phyloP scores from a whole-genome alignment of 352 stramenopile species.

The Globisporangium heterothallicum region DNA sequence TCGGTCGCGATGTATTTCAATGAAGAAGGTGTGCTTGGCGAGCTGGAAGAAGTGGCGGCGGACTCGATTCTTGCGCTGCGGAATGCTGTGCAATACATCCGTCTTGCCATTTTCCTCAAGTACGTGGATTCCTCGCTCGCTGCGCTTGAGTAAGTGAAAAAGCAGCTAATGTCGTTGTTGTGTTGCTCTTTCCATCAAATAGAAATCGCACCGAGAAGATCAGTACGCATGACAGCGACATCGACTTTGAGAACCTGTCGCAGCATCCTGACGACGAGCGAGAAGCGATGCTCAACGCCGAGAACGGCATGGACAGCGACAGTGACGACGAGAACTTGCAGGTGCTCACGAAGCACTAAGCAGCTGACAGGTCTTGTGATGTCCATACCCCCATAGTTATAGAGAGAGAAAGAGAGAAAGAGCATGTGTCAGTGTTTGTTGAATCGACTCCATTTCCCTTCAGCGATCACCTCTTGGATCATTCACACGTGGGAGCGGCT shows the following conservation, averaged over 20 bases:
- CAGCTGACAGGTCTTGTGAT: background rate
- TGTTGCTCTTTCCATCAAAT: background rate
- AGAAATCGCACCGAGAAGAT: constrained; percentile 57
- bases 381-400: constrained; percentile 4
- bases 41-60: constrained; percentile 78
- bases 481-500: constrained; percentile 25
- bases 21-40: constrained; percentile 69
- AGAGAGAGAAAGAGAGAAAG: constrained; percentile 1
- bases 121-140: constrained; percentile 18
- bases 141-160: background rate
- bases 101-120: constrained; percentile 83
- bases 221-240: constrained; percentile 44
- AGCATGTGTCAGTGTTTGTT: background rate
- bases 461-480: too few relatives aligned
- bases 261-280: constrained; percentile 33
- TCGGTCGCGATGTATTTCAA: constrained; percentile 83
- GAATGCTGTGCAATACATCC: constrained; percentile 77
- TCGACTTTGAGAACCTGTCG: constrained; percentile 50
- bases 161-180: background rate
- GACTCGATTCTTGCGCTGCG: constrained; percentile 72
- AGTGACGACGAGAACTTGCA: constrained; percentile 22
- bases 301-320: constrained; percentile 32
- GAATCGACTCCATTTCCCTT: background rate
- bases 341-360: constrained; percentile 13
- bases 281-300: constrained; percentile 46